Percentiles rank a stretch among this genome's conserved stretches.
Conservation (phyloP, 1,284 basidiomycete genomes). For the Trametes pubescens region DNA sequence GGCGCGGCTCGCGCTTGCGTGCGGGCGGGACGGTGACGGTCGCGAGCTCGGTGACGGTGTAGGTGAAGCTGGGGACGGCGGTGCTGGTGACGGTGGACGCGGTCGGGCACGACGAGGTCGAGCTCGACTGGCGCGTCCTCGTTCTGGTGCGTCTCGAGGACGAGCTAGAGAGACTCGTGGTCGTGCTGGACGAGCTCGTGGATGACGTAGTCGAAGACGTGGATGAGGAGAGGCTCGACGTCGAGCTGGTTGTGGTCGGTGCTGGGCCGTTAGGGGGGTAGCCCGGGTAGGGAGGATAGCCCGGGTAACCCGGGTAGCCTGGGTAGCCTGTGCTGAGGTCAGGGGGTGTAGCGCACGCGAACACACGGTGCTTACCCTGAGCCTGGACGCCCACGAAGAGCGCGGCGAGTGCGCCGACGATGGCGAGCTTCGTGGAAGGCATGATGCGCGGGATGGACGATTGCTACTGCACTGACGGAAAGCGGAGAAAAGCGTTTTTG, state of each 20-base stretch:
- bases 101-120: slow-evolving; percentile 5
- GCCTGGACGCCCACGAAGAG: slow-evolving; percentile 16
- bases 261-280: neutral
- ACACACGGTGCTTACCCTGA: neutral
- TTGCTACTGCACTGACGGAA: neutral
- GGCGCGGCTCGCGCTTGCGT: slow-evolving; percentile 6
- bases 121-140: neutral
- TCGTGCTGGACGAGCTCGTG: neutral
- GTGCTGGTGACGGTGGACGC: neutral
- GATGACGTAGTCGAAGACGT: too few relatives aligned
- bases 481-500: neutral
- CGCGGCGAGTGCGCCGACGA: slow-evolving; percentile 12
- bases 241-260: neutral
- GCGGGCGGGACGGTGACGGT: slow-evolving; percentile 7
- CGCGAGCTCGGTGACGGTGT: slow-evolving; percentile 5
- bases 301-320: neutral
- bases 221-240: neutral
- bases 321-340: neutral
- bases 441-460: neutral
- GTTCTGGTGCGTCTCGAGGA: too few relatives aligned
- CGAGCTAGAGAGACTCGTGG: too few relatives aligned
- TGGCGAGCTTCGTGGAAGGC: slow-evolving; percentile 17
- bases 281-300: neutral
- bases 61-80: slow-evolving; percentile 6
- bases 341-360: neutral